Percentiles rank a stretch among this genome's conserved stretches.
These are phyloP conservation scores for Cyclostephanos invisitatus DNA, from an alignment of 108 stramenopile genomes.

Conservation along the genomic window DNA sequence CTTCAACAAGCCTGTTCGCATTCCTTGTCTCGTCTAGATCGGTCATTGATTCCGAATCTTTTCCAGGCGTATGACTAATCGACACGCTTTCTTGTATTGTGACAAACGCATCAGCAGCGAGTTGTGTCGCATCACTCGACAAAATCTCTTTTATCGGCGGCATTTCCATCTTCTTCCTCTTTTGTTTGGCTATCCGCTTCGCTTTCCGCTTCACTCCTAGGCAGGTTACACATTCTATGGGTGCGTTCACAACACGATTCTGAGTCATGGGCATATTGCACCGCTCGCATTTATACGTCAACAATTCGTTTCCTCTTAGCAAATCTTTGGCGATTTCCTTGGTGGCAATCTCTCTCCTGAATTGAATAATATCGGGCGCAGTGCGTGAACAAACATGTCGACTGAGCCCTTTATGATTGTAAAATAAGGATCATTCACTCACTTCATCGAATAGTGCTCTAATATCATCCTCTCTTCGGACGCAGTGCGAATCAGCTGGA, in stretches of 20 bases:
- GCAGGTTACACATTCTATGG: constrained; percentile 35
- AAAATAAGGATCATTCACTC: too few species aligned
- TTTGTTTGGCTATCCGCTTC: constrained; percentile 26
- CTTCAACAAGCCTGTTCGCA: constrained; percentile 8
- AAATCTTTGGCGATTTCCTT: constrained; percentile 43
- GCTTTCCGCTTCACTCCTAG: constrained; percentile 35
- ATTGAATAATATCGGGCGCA: not conserved
- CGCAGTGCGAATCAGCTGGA: constrained; percentile 23
- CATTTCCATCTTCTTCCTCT: constrained; percentile 16
- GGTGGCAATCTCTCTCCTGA: constrained; percentile 37
- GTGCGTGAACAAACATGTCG: too few species aligned
- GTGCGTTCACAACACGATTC: constrained; percentile 3
- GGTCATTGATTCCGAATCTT: not conserved
- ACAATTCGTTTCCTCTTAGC: constrained; percentile 26
- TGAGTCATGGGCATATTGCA: constrained; percentile 47
- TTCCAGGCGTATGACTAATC: not conserved
- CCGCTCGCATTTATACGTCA: constrained; percentile 26
- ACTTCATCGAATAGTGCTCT: constrained; percentile 29
- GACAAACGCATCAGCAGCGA: not conserved
- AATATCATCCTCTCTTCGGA: constrained; percentile 47
- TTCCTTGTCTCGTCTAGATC: not conserved
- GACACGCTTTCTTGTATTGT: not conserved
- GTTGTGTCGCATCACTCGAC: not conserved
- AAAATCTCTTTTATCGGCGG: not conserved
- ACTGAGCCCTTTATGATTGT: not conserved